Base-by-base conservation (phyloP, 345 rosid genomes). In the Balakata baccata region DNA sequence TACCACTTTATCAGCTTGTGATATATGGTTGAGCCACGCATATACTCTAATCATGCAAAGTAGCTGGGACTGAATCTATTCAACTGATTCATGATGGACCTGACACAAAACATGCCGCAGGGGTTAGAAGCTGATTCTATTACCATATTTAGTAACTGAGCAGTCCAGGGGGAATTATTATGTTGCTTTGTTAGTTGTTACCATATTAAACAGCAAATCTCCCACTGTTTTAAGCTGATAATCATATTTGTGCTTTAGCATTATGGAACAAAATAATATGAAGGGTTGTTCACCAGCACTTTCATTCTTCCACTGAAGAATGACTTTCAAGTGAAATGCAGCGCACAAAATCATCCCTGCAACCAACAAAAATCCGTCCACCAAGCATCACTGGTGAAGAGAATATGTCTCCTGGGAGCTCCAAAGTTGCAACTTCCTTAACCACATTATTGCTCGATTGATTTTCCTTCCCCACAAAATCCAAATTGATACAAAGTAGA, bases 341-440 rank as follows among this genome's bases (percentile, higher is more conserved):
- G 70, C 83, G 89, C 73, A 89, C 81, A 78, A 87, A 82, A 81
- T 92, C 95, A 68, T 94, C 96, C 76, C 98, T 84, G 74, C 97
- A 90, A 51, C 99, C 99, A 43, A 92, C 88, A 80, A 92, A 95
- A 69, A 95, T 85, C 78, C 83, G 59, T 58, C 99, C 97, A n/a
- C 92, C 93, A 7, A 92, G 77, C 98, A 92, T 89, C 83, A 92
- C 92, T 8, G 98, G 97, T 20, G 97, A 95, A 56, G 99, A 95
- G 80, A 92, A 95, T 62, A 92, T 81, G 52, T 92, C 92, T 61
- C 88, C 97, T 17, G 77, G 82, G 17, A 92, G 86, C 73, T 87
- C 83, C 74, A 84, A 22, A 63, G 81, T 84, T 3, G 88, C 83
- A 41, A 87, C 81, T 83, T 90, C 93, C 74, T 66, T 75, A 76